Evolutionary conservation across 805 yeast genomes (phyloP), one percentile per base, ranked within the genome.

Genomic region (Candida nanaspora): DNA sequence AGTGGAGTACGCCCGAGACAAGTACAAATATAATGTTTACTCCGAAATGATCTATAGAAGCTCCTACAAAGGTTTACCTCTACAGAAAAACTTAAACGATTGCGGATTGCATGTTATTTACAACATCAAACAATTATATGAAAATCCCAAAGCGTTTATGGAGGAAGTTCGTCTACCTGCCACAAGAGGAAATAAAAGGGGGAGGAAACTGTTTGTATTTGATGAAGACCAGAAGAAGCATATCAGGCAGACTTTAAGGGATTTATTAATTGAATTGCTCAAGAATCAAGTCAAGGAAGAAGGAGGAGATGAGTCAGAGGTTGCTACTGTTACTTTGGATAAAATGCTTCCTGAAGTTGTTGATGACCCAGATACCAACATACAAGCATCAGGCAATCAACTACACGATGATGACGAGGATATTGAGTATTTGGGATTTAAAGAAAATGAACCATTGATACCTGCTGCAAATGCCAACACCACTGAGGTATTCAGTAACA

Each of bases 91-190:
- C 57, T 79, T 81, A 62, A 86, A 88, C 55, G 98, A 93, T 57
- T 93, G 98, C 65, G 98, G 98, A 1, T 77, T 93, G 18, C 96
- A 86, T 62, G 85, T 91, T 2, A 81, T 93, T 14, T 81, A 81
- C 49, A 88, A 84, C 50, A 70, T 81, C 11, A 65, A 68, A 42
- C 76, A 72, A 46, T 80, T 86, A 60, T 65, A 82, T 35, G 62
- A 63, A 20, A 60, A 74, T 31, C 75, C 78, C 0, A 49, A 49
- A 0, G 65, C 56, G 20, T 80, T 86, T 39, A 38, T n/a, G n/a
- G n/a, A 41, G 16, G 38, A 40, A 10, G 44, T 44, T 18, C 46
- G 58, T 18, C 42, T 56, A 11, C 30, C 39, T 19, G 47, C 44
- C 13, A 28, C n/a, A 13, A 29, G 37, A 20, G 40, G 16, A 16